Percentiles rank a stretch among this genome's conserved stretches.
Conservation (phyloP, 2,329 filamentous ascomycete genomes). For the Colletotrichum chlorophyti region DNA sequence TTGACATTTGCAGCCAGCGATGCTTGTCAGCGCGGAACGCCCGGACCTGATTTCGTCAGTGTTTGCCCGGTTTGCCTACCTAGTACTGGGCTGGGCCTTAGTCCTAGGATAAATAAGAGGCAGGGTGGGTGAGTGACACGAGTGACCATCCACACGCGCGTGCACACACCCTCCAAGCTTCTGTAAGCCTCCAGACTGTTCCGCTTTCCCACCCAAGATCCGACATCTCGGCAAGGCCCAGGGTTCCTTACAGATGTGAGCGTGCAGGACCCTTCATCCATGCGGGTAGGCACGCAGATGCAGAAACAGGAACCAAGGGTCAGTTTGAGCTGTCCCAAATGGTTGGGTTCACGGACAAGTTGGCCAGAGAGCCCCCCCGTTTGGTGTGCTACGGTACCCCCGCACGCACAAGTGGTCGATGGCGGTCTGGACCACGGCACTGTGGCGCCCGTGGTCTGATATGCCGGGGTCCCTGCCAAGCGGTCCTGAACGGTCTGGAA, state of each 20-base stretch:
- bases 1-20: neutral
- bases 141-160: neutral
- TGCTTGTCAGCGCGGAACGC: neutral
- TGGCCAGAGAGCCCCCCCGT: neutral
- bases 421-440: conserved; percentile 23
- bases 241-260: conserved; percentile 5
- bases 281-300: conserved; percentile 13
- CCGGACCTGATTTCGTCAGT: neutral
- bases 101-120: neutral
- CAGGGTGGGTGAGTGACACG: neutral
- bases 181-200: neutral
- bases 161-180: neutral
- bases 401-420: conserved; percentile 23
- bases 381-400: conserved; percentile 8
- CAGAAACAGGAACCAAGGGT: neutral
- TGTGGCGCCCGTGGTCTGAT: conserved; percentile 19
- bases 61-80: neutral
- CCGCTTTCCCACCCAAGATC: neutral
- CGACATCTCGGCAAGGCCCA: neutral
- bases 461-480: conserved; percentile 21
- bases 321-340: too few species aligned
- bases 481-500: conserved; percentile 22
- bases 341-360: neutral
- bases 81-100: neutral
- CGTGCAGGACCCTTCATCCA: conserved; percentile 9